Base-by-base conservation (phyloP, 2,329 filamentous ascomycete genomes). In the Diplocarpon rosae region DNA sequence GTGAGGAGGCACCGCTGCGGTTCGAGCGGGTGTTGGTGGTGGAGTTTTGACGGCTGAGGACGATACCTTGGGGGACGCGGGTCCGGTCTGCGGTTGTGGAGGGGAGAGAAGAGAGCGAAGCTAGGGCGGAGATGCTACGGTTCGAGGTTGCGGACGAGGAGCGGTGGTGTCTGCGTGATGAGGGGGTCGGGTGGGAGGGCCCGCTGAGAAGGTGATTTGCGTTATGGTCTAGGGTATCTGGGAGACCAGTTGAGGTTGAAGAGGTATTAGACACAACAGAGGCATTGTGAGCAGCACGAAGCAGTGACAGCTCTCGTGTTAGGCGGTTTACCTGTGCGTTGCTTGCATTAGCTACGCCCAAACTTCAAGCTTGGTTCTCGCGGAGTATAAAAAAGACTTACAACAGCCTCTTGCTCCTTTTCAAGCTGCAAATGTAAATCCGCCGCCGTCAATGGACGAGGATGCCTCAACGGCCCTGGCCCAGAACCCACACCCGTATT, bases 321-420 rank as follows among this genome's bases (percentile, higher is more conserved):
- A 96, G 73, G 29, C 90, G 86, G 67, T 96, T 96, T 49, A 95
- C 85, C 86, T 90, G 59, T 35, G 35, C 31, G 17, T 43, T 33
- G 16, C 45, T 37, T 42, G 34, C 2, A 20, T 37, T 39, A 9
- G 27, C 28, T 1, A 13, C 24, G 7, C 17, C 20, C 7, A 24
- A 24, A 4, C 20, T 24, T 7, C 20, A 24, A 24, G 3, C 3
- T 7, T 24, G 20, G 20, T 3, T 24, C 7, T 7, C 7, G 20
- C 20, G 7, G 20, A 24, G 20, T 24, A 24, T 24, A 24, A 7
- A 34, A 35, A 16, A 10, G 27, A 67, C 78, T 52, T 72, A 92
- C 89, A 57, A 95, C 83, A 30, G 88, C 85, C 65, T 96, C 90
- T 58, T 96, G 89, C 62, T 96, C 90, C 64, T 93, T 92, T 65